Percentiles rank a stretch among this genome's conserved stretches.
Conservation (phyloP, 208 protist species). For the Leishmania braziliensis region DNA sequence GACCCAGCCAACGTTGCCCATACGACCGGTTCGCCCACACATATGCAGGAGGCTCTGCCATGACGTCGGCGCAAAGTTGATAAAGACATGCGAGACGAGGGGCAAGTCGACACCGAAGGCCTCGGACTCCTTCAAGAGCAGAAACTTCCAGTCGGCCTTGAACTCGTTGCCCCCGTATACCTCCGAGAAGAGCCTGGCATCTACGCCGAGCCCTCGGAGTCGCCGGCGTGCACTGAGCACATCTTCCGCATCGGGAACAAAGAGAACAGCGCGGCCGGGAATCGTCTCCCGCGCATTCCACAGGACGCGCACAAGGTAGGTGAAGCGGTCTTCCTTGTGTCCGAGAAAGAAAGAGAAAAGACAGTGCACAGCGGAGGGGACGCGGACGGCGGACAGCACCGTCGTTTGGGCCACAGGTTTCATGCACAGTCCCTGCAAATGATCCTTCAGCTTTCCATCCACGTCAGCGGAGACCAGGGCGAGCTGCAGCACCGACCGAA, state of each 20-base stretch:
- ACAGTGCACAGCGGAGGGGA: constrained; percentile 82
- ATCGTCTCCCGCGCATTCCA: constrained; percentile 75
- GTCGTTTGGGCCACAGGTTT: constrained; percentile 74
- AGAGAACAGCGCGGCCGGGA: constrained; percentile 70
- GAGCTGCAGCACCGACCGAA: constrained; percentile 85
- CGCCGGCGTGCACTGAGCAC: constrained; percentile 54
- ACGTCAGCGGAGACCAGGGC: constrained; percentile 79
- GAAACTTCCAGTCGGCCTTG: constrained; percentile 68
- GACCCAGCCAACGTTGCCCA: constrained; percentile 87
- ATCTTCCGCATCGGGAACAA: constrained; percentile 59
- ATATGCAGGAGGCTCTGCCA: constrained; percentile 82
- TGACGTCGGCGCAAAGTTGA: constrained; percentile 74
- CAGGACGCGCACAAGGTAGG: constrained; percentile 51
- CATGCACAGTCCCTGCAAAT: constrained; percentile 78
- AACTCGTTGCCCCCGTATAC: constrained; percentile 60
- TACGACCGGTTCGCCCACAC: constrained; percentile 70
- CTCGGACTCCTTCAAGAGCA: constrained; percentile 77
- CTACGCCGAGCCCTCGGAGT: constrained; percentile 64
- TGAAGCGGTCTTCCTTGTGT: constrained; percentile 40
- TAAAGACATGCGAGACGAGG: constrained; percentile 83
- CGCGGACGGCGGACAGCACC: constrained; percentile 64
- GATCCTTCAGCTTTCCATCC: constrained; percentile 61
- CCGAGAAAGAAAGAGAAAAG: constrained; percentile 72
- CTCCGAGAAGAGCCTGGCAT: constrained; percentile 83
- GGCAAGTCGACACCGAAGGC: constrained; percentile 77